Conservation (phyloP, 2,329 filamentous ascomycete species). For the Cladosporium phlei region DNA sequence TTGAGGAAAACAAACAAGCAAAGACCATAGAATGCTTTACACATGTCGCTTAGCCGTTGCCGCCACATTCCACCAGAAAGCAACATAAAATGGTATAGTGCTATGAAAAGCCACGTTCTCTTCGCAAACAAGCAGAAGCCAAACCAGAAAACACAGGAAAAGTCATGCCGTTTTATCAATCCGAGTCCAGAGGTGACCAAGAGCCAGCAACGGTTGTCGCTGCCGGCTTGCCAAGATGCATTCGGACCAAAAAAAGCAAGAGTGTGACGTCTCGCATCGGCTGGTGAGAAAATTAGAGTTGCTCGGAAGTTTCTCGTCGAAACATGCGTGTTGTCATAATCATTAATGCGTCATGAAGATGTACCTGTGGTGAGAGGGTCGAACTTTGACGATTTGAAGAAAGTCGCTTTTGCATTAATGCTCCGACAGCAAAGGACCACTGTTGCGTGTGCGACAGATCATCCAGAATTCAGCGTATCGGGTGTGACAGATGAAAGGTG, state of each 20-base stretch:
- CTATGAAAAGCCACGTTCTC: slow-evolving; percentile 16
- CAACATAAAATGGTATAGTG: slow-evolving; percentile 20
- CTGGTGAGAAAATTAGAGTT: slow-evolving; percentile 20
- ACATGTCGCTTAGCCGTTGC: slow-evolving; percentile 8
- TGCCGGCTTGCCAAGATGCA: no score
- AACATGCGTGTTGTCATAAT: slow-evolving; percentile 26
- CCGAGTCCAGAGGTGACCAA: slow-evolving; percentile 4
- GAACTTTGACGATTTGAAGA: slow-evolving; percentile 1
- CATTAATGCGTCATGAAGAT: slow-evolving; percentile 24
- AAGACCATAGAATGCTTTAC: slow-evolving; percentile 7
- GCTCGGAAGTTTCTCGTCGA: slow-evolving; percentile 20
- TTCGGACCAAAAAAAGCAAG: slow-evolving; percentile 3
- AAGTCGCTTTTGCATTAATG: neutral
- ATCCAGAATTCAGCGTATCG: slow-evolving; percentile 13
- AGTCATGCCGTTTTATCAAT: slow-evolving; percentile 2
- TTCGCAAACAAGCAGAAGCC: slow-evolving; percentile 7
- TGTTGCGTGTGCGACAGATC: slow-evolving; percentile 11
- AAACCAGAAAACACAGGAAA: slow-evolving; percentile 13
- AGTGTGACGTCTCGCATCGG: slow-evolving; percentile 9
- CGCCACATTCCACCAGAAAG: slow-evolving; percentile 11
- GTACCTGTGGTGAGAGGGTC: slow-evolving; percentile 15
- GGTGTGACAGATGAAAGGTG: slow-evolving; percentile 11
- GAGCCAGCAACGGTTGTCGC: no score
- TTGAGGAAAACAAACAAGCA: neutral
- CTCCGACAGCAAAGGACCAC: slow-evolving; percentile 1